These are phyloP conservation scores for Backusella luteola DNA, from an alignment of 192 early-diverging fungal genomes.

Conservation along the genomic window DNA sequence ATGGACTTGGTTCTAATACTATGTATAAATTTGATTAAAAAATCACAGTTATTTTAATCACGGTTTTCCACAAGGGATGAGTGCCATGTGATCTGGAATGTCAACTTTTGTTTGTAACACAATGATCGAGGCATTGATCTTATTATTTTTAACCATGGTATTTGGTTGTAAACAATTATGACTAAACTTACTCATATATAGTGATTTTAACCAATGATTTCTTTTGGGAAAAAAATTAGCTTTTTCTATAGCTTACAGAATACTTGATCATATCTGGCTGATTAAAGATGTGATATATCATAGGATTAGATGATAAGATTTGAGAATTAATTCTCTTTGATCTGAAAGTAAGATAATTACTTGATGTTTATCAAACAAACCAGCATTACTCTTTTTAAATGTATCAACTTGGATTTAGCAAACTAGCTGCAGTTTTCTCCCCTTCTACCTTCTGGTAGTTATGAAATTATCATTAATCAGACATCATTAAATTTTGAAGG, in stretches of 20 bases:
- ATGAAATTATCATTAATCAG: no score
- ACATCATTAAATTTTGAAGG: no score
- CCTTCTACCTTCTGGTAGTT: no score
- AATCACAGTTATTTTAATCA: neutral
- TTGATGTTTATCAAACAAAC: neutral
- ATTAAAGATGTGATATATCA: neutral
- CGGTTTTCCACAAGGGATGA: neutral
- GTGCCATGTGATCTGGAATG: neutral
- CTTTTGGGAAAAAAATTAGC: neutral
- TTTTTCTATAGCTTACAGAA: neutral
- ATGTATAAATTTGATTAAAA: neutral
- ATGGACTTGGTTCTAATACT: neutral
- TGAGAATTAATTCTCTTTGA: neutral
- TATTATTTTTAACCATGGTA: neutral
- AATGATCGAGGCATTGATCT: neutral
- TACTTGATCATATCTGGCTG: neutral
- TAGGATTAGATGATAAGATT: neutral
- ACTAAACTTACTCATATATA: neutral
- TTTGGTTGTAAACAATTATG: neutral
- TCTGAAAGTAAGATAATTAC: neutral
- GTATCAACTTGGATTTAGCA: no score
- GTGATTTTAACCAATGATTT: neutral
- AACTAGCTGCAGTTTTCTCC: no score
- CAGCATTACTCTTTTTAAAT: no score
- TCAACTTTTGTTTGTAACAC: slow-evolving; percentile 2